Percentiles rank a stretch among this genome's conserved stretches.
These are phyloP conservation scores for Orbilia javanica DNA, from an alignment of 2,329 filamentous ascomycete genomes.

Conservation along the genomic window DNA sequence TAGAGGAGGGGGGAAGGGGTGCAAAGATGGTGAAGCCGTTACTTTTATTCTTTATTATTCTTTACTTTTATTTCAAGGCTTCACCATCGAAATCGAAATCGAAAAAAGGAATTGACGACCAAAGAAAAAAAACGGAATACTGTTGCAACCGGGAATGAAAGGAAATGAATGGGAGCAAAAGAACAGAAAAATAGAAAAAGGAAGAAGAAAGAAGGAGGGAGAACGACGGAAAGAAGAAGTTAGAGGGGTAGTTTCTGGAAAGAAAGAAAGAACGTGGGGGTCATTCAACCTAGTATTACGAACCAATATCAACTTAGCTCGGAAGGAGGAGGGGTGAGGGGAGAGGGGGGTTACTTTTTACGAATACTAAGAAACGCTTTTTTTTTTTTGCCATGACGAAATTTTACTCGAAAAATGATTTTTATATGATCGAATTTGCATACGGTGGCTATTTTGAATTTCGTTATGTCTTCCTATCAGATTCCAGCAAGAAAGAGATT, in stretches of 20 bases:
- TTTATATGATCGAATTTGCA: not conserved
- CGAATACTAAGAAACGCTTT: not conserved
- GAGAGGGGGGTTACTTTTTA: not conserved
- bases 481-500: too few relatives aligned
- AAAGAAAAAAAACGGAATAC: not conserved
- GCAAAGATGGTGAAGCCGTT: slow-evolving; percentile 21
- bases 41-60: slow-evolving; percentile 36
- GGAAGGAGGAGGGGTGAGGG: not conserved
- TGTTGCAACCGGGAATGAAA: not conserved
- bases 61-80: slow-evolving; percentile 24
- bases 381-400: not conserved
- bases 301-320: too few relatives aligned
- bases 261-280: not conserved
- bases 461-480: not conserved
- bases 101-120: not conserved
- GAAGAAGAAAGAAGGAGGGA: too few relatives aligned
- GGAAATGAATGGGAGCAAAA: not conserved
- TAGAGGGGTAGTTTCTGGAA: not conserved
- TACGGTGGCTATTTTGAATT: not conserved
- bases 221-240: too few relatives aligned
- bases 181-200: too few relatives aligned
- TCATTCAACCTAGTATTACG: too few relatives aligned
- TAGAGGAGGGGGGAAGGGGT: not conserved
- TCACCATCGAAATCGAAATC: not conserved
- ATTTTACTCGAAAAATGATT: not conserved